Percentiles rank a stretch among this genome's conserved stretches.
phyloP scores from a whole-genome alignment of 148 eudicot species.

The Dysphania ambrosioides region DNA sequence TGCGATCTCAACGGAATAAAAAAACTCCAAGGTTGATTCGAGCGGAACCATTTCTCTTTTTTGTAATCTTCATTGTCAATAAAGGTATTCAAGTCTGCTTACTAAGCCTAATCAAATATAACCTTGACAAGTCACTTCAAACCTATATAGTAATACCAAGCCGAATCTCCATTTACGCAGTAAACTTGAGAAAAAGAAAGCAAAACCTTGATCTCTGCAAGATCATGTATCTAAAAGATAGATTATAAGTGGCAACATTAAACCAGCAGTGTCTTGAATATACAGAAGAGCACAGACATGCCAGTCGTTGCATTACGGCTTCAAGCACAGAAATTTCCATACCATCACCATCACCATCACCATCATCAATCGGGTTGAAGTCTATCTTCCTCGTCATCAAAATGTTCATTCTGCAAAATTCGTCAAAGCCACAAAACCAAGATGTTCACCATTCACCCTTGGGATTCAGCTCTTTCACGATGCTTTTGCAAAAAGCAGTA shows the following conservation, averaged over 20 bases:
- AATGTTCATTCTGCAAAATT: constrained; percentile 10
- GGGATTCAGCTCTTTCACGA: background rate
- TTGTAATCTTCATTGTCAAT: background rate
- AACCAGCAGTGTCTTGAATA: background rate
- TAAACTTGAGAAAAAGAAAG: background rate
- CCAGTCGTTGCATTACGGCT: background rate
- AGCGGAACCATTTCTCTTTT: background rate
- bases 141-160: background rate
- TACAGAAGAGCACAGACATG: background rate
- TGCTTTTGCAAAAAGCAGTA: background rate
- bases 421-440: background rate
- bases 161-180: background rate
- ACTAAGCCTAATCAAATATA: background rate
- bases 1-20: background rate
- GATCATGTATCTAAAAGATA: background rate
- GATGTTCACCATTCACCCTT: background rate
- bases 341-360: constrained; percentile 27
- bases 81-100: background rate
- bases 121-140: background rate
- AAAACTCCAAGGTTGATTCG: background rate
- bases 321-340: constrained; percentile 1
- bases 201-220: background rate
- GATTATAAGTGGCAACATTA: background rate
- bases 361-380: constrained; percentile 6
- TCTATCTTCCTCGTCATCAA: constrained; percentile 33